These are phyloP conservation scores for Boletellus ananas DNA, from an alignment of 768 basidiomycete genomes.

Conservation along the genomic window DNA sequence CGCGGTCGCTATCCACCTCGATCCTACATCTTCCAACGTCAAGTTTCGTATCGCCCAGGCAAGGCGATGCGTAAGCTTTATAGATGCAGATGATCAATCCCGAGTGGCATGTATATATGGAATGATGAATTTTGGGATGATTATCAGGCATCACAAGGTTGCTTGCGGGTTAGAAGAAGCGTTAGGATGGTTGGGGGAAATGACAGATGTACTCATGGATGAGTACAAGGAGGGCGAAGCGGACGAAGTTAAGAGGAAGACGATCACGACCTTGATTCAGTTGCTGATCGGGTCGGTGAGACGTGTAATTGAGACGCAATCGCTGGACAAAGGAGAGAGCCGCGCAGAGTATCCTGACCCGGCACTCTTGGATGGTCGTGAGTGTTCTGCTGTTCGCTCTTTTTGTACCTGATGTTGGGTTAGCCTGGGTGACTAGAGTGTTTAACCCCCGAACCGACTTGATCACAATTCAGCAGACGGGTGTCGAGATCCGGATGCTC, in stretches of 20 bases:
- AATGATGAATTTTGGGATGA: conserved; percentile 62
- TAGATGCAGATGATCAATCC: conserved; percentile 57
- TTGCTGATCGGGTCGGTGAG: conserved; percentile 57
- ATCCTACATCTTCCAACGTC: conserved; percentile 45
- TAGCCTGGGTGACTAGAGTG: conserved; percentile 58
- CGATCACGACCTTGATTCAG: conserved; percentile 41
- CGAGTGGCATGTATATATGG: conserved; percentile 74
- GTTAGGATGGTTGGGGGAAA: conserved; percentile 61
- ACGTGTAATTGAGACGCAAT: conserved; percentile 42
- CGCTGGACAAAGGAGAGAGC: conserved; percentile 36
- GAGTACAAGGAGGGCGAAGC: conserved; percentile 44
- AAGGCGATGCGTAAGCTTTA: conserved; percentile 63
- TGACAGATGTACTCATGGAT: conserved; percentile 48
- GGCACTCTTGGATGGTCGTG: conserved; percentile 51
- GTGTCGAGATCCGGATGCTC: conserved; percentile 52
- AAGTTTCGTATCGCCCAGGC: conserved; percentile 59
- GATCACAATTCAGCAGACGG: conserved; percentile 38
- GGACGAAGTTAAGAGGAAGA: conserved; percentile 20
- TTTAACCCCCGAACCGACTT: conserved; percentile 46
- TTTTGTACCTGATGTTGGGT: conserved; percentile 7
- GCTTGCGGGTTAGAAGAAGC: conserved; percentile 45
- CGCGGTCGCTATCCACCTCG: conserved; percentile 66
- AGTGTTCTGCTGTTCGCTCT: conserved; percentile 20
- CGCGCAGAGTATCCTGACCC: conserved; percentile 57
- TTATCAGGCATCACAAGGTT: conserved; percentile 52